A percentile compares a stretch with the other conserved stretches of the same genome.
Conservation (phyloP, 495 filamentous ascomycete genomes). For the Echria macrotheca region DNA sequence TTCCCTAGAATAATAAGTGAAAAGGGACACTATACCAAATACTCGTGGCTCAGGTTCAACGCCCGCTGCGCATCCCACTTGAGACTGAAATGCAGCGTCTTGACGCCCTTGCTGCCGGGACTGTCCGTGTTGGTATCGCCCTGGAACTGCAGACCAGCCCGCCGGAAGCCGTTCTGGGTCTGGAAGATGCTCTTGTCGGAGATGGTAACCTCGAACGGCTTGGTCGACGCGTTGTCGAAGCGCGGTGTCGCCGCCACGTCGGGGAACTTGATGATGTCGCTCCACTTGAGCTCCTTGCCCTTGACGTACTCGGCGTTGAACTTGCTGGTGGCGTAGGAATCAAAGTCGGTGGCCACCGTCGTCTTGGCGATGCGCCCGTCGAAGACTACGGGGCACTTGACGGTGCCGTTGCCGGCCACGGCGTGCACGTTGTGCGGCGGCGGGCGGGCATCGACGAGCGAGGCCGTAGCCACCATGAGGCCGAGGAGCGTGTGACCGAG, state of each 20-base stretch:
- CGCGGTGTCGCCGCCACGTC: constrained; percentile 26
- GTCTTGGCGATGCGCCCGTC: constrained; percentile 37
- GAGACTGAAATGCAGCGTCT: constrained; percentile 51
- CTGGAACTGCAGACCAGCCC: constrained; percentile 48
- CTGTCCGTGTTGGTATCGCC: constrained; percentile 43
- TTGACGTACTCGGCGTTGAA: constrained; percentile 47
- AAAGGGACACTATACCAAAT: no score
- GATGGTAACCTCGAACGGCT: constrained; percentile 45
- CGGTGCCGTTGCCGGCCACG: constrained; percentile 10
- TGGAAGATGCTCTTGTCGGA: constrained; percentile 51
- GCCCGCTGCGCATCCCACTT: constrained; percentile 40
- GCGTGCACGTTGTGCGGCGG: background rate
- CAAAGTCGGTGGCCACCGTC: constrained; percentile 34
- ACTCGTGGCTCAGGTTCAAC: constrained; percentile 53
- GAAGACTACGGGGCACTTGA: constrained; percentile 42
- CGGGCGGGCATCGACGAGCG: background rate
- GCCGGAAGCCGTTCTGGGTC: constrained; percentile 50
- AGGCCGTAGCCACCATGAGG: constrained; percentile 8
- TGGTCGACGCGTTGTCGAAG: constrained; percentile 37
- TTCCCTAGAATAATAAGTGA: background rate
- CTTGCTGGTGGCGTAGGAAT: constrained; percentile 33
- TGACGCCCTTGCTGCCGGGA: constrained; percentile 41
- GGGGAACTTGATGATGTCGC: constrained; percentile 41
- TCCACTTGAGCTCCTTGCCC: constrained; percentile 39
- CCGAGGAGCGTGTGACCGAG: constrained; percentile 15